Evolutionary conservation across 2,329 filamentous ascomycete genomes (phyloP).

Genomic region (Chaetomium sp.): DNA sequence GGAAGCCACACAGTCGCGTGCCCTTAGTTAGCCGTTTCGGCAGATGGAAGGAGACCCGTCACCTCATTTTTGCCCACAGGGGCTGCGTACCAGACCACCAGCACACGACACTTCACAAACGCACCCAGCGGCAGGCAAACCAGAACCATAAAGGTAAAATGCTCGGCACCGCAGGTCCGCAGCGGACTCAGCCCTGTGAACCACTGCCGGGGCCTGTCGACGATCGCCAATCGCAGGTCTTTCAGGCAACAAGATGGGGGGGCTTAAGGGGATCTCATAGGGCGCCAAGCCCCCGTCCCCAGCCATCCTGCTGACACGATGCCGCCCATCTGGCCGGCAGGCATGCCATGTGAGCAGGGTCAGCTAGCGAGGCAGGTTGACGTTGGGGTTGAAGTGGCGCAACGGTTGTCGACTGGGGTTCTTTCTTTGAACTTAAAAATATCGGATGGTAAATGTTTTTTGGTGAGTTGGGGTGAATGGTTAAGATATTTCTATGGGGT

Average conservation of each 20-base stretch:
- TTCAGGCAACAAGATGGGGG: not conserved
- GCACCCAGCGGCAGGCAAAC: too few species aligned
- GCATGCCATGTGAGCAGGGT: slow-evolving; percentile 5
- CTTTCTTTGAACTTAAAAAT: not conserved
- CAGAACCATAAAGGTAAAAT: too few species aligned
- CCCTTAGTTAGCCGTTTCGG: too few species aligned
- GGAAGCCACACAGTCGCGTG: too few species aligned
- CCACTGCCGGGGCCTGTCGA: not conserved
- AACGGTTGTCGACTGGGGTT: not conserved
- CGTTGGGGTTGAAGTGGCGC: too few species aligned
- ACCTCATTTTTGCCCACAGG: too few species aligned
- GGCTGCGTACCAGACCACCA: too few species aligned
- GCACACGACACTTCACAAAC: too few species aligned
- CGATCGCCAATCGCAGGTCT: not conserved
- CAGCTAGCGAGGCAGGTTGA: not conserved
- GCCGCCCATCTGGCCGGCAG: not conserved
- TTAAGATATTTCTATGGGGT: too few species aligned
- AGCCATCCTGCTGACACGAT: slow-evolving; percentile 7
- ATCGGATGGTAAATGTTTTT: not conserved
- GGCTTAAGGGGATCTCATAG: not conserved
- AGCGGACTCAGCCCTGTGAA: not conserved
- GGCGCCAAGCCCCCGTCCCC: slow-evolving; percentile 6
- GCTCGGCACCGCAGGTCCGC: not conserved
- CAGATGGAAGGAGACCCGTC: too few species aligned
- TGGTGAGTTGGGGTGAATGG: not conserved